Conservation (phyloP, 768 basidiomycete species). For the Serendipita indica region DNA sequence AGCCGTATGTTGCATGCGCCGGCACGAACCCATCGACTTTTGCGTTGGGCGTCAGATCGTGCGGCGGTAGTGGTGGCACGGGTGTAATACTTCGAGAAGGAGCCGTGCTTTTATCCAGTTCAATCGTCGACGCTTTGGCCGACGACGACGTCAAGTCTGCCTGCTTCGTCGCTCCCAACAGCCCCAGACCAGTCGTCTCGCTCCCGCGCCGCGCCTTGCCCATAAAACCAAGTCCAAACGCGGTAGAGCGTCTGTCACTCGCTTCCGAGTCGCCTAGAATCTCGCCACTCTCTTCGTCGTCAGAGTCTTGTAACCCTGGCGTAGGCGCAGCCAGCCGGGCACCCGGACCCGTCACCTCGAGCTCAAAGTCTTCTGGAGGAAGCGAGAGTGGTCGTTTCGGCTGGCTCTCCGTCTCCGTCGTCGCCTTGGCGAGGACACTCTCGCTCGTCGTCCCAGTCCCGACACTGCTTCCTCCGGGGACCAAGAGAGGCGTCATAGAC, state of each 20-base stretch:
- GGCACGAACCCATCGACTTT: slow-evolving; percentile 19
- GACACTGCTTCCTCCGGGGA: neutral
- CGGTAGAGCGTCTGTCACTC: neutral
- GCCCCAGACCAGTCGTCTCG: slow-evolving; percentile 3
- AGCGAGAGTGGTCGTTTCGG: neutral
- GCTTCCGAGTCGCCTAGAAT: neutral
- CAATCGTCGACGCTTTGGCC: no score
- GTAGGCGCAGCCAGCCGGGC: neutral
- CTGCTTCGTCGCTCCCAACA: slow-evolving; percentile 14
- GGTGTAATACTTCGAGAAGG: slow-evolving; percentile 59
- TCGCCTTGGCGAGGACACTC: neutral
- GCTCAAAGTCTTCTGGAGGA: slow-evolving; percentile 6
- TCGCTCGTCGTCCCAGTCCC: neutral
- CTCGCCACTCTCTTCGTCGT: neutral
- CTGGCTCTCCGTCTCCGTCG: neutral
- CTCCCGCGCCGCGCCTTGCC: neutral
- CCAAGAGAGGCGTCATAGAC: slow-evolving; percentile 1
- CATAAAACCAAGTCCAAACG: neutral
- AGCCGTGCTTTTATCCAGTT: no score
- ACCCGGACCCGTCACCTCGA: neutral
- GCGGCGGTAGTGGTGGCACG: slow-evolving; percentile 41
- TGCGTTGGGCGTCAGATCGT: slow-evolving; percentile 25
- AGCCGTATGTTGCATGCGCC: slow-evolving; percentile 23
- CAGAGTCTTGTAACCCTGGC: neutral
- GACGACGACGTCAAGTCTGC: no score